Conservation (phyloP, 208 protist genomes). For the Wallacemonas sp. region DNA sequence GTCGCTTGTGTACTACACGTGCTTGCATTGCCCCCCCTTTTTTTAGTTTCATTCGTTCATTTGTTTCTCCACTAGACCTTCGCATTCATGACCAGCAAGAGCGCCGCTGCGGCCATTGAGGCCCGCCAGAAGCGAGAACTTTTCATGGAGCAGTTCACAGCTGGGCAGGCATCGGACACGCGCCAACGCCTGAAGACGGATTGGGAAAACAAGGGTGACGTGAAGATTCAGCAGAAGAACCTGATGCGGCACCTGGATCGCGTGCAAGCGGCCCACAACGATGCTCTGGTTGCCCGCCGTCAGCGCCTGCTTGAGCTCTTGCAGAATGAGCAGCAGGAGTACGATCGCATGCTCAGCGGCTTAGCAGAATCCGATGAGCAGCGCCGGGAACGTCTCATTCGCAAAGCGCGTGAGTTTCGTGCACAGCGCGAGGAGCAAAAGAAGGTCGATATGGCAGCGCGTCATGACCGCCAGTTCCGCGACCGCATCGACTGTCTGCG, state of each 20-base stretch:
- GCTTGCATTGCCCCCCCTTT: no score
- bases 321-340: slow-evolving; percentile 47
- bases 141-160: slow-evolving; percentile 63
- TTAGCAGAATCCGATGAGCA: slow-evolving; percentile 84
- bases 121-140: slow-evolving; percentile 63
- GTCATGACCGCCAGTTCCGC: slow-evolving; percentile 73
- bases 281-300: slow-evolving; percentile 71
- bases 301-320: slow-evolving; percentile 72
- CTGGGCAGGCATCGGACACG: slow-evolving; percentile 36
- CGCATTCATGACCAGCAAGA: slow-evolving; percentile 22
- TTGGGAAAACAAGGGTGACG: slow-evolving; percentile 62
- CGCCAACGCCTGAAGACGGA: slow-evolving; percentile 48
- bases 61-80: not conserved
- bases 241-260: slow-evolving; percentile 64
- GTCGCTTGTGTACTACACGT: no score
- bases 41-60: no score
- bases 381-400: slow-evolving; percentile 76
- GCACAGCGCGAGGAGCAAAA: slow-evolving; percentile 57
- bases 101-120: slow-evolving; percentile 41
- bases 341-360: slow-evolving; percentile 69
- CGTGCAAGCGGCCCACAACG: slow-evolving; percentile 81
- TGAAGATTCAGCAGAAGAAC: slow-evolving; percentile 41
- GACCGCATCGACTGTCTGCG: slow-evolving; percentile 79
- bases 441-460: slow-evolving; percentile 45
- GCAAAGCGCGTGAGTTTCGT: slow-evolving; percentile 72